Evolutionary conservation across 768 basidiomycete genomes (phyloP).

Genomic region (Auricularia sp.): DNA sequence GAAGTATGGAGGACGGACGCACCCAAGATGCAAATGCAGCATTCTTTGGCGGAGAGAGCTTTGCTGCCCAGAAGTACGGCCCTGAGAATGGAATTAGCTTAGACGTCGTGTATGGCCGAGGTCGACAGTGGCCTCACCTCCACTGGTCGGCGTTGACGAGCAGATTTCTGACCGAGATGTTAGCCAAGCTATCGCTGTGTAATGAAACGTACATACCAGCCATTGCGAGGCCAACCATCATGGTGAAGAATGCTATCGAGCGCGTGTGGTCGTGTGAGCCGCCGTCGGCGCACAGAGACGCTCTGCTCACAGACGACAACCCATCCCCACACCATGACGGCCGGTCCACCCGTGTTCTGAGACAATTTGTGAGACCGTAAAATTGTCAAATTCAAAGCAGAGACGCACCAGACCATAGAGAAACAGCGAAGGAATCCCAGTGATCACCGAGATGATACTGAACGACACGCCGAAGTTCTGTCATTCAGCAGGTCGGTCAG

Average conservation of each 20-base stretch:
- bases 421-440: conserved; percentile 62
- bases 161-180: neutral
- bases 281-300: too few relatives aligned
- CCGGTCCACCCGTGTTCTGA: conserved; percentile 66
- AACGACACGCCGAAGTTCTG: conserved; percentile 70
- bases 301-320: conserved; percentile 45
- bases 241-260: conserved; percentile 49
- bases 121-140: neutral
- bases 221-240: conserved; percentile 67
- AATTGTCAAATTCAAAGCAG: neutral
- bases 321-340: conserved; percentile 72
- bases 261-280: neutral
- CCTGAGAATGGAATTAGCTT: conserved; percentile 28
- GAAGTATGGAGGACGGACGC: conserved; percentile 14
- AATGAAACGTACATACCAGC: conserved; percentile 35
- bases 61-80: conserved; percentile 76
- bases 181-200: neutral
- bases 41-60: conserved; percentile 47
- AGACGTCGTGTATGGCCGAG: neutral
- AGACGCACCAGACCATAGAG: conserved; percentile 52
- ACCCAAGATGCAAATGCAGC: conserved; percentile 67
- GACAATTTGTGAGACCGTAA: neutral
- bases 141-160: conserved; percentile 1
- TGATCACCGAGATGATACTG: conserved; percentile 64
- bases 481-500: neutral